phyloP scores from a whole-genome alignment of 1,284 basidiomycete species.

The Kalmanozyma brasiliensis region DNA sequence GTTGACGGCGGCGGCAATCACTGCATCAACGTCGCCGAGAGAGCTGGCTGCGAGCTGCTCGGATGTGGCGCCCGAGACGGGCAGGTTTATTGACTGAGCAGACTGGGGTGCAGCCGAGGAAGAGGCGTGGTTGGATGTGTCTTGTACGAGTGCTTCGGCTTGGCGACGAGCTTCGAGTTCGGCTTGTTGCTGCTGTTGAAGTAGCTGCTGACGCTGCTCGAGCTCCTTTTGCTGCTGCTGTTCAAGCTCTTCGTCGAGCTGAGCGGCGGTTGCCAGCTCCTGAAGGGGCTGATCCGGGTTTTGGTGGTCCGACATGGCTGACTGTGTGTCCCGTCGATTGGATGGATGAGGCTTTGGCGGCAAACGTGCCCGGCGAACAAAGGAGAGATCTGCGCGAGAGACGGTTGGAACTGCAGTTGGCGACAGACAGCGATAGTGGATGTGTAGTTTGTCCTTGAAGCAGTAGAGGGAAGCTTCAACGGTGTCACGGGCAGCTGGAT shows the following conservation, averaged over 20 bases:
- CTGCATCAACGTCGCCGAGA: constrained; percentile 43
- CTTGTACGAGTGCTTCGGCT: constrained; percentile 20
- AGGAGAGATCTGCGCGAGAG: no score
- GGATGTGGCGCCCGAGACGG: constrained; percentile 8
- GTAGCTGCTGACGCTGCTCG: constrained; percentile 41
- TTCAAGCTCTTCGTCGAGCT: constrained; percentile 47
- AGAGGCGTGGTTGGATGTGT: constrained; percentile 10
- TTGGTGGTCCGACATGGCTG: constrained; percentile 43
- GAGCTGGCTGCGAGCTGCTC: constrained; percentile 29
- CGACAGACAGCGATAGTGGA: no score
- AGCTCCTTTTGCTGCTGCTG: constrained; percentile 44
- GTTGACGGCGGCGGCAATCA: constrained; percentile 44
- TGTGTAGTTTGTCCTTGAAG: not conserved
- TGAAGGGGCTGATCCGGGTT: constrained; percentile 46
- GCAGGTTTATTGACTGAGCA: constrained; percentile 1
- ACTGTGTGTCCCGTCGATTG: not conserved
- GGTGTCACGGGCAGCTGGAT: no score
- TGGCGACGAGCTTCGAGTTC: constrained; percentile 27
- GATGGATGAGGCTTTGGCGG: no score
- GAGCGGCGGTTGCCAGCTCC: constrained; percentile 50
- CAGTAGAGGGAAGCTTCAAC: no score
- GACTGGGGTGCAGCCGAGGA: constrained; percentile 13
- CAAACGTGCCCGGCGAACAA: no score
- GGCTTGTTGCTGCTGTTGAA: constrained; percentile 37
- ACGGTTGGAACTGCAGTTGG: no score